These are phyloP conservation scores for Aspergillus campestris DNA, from an alignment of 495 filamentous ascomycete species.

Conservation along the genomic window DNA sequence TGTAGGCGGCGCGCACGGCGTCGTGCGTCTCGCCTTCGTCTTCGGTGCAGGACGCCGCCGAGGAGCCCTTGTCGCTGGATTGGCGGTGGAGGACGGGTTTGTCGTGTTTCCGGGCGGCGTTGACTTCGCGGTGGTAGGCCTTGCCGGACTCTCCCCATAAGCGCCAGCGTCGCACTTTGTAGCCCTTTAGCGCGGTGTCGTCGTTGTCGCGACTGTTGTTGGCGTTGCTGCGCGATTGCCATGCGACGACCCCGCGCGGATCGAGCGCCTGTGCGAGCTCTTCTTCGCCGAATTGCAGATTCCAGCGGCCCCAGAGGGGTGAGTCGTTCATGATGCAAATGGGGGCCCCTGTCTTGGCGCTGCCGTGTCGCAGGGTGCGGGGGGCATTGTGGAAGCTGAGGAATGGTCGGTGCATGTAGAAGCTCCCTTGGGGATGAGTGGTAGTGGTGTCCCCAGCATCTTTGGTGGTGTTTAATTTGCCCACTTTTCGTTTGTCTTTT, in stretches of 20 bases:
- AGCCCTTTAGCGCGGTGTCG: conserved; percentile 9
- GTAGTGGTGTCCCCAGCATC: not conserved
- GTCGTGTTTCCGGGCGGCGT: conserved; percentile 4
- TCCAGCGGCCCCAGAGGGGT: conserved; percentile 9
- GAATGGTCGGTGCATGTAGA: conserved; percentile 9
- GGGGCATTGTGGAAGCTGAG: conserved; percentile 7
- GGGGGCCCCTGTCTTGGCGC: not conserved
- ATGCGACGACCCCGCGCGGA: conserved; percentile 9
- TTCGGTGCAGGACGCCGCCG: not conserved
- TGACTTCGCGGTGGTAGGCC: conserved; percentile 7
- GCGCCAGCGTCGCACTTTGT: conserved; percentile 11
- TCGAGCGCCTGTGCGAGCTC: conserved; percentile 6
- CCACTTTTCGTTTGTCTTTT: not conserved
- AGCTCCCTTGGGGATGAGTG: not conserved
- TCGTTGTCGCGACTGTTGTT: conserved; percentile 4
- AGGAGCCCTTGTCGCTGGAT: too few relatives aligned
- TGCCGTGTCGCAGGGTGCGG: conserved; percentile 8
- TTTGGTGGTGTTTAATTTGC: not conserved
- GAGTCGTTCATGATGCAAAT: conserved; percentile 8
- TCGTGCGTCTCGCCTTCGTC: not conserved
- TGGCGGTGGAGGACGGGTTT: not conserved
- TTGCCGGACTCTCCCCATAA: conserved; percentile 10
- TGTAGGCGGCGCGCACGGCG: conserved; percentile 4
- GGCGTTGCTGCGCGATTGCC: conserved; percentile 7
- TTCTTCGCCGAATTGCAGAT: conserved; percentile 5